Base-by-base conservation (phyloP, 2,329 filamentous ascomycete genomes). In the Cytospora schulzeri region DNA sequence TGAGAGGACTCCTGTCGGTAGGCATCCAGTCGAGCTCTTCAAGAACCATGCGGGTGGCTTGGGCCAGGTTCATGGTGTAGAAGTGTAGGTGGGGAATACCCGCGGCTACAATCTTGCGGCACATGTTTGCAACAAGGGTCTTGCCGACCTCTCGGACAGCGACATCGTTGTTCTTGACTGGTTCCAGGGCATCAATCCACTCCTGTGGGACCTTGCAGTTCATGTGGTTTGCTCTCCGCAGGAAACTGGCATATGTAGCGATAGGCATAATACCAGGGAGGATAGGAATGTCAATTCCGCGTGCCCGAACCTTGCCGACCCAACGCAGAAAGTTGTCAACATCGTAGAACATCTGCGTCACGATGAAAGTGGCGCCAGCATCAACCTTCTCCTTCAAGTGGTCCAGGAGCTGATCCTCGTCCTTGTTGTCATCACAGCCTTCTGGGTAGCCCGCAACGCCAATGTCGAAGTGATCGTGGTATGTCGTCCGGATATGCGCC, bases 301-400 rank as follows among this genome's bases (percentile, higher is more conserved):
- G 88, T 60, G 89, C 92, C 57, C 93, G 90, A 65, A 94, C 93
- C 75, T 91, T 95, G 70, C 86, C 82, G 45, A 96, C 91, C 95
- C 95, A 99, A 60, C 88, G 85, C 61, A 98, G 79, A 78, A 99
- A 99, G 74, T 95, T 94, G 73, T 99, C 94, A 57, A 88, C 93
- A 73, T 99, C 94, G 81, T 99, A 99, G 79, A 98, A 98, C 95
- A 99, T 99, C 80, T 99, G 95, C 0, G 95, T 98, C 61, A 99
- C 91, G 68, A 99, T 91, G 75, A 98, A 99, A 8, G 91, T 90
- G 67, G 90, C 93, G 59, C 95, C 95, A 65, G 92, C 91, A 75
- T 99, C 95, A 38, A 98, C 89, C 81, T 99, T 99, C 77, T 98
- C 91, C 80, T 98, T 98, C 73, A 99, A 79, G 76, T 98, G 95